These are phyloP conservation scores for Schizopora paradoxa DNA, from an alignment of 1,284 basidiomycete species.

Conservation along the genomic window DNA sequence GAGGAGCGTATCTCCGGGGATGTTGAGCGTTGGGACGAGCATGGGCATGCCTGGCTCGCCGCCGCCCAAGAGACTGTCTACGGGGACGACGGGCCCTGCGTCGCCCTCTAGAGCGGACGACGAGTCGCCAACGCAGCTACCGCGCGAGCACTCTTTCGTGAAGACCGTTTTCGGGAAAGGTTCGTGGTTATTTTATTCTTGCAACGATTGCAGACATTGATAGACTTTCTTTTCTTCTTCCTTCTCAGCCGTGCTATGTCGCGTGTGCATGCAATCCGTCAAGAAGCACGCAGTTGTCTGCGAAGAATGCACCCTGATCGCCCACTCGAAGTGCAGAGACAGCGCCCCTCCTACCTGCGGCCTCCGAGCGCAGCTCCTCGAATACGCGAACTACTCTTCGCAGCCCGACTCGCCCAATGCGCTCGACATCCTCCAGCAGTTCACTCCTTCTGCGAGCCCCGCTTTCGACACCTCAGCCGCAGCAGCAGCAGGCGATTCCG, in stretches of 20 bases:
- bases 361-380: conserved; percentile 67
- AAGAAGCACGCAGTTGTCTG: conserved; percentile 88
- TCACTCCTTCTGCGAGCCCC: conserved; percentile 35
- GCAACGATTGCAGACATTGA: conserved; percentile 2
- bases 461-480: conserved; percentile 50
- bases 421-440: conserved; percentile 39
- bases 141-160: conserved; percentile 77
- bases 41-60: conserved; percentile 27
- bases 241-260: conserved; percentile 74
- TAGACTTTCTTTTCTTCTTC: conserved; percentile 20
- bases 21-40: no score
- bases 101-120: no score
- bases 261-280: conserved; percentile 75
- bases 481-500: conserved; percentile 23
- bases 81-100: conserved; percentile 33
- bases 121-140: conserved; percentile 48
- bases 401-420: conserved; percentile 46
- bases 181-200: conserved; percentile 36
- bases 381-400: conserved; percentile 68
- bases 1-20: conserved; percentile 24
- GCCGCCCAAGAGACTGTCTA: conserved; percentile 32
- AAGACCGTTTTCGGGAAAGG: conserved; percentile 91
- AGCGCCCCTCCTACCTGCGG: conserved; percentile 80
- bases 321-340: conserved; percentile 73
- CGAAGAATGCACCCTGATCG: conserved; percentile 84